Evolutionary conservation across 192 early-diverging fungal species (phyloP), one percentile per base, ranked within the genome.

Genomic region (Coemansia sp.): DNA sequence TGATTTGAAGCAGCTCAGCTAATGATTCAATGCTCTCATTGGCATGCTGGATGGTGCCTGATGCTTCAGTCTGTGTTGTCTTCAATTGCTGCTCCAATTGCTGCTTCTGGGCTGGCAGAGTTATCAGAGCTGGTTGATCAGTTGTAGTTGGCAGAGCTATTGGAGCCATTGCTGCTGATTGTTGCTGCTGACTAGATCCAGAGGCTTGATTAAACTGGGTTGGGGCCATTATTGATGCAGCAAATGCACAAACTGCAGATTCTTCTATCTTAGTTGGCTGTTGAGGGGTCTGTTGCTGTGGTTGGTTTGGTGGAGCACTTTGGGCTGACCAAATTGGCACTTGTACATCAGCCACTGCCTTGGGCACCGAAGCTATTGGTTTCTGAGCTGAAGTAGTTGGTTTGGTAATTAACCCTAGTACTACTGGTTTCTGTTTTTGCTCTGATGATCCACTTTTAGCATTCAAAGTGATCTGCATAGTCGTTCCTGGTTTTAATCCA

Each of bases 21-120:
- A 53, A 27, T 10, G 61, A 52, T 9, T 62, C 50, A 12, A 62
- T 62, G 49, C 48, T 39, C 2, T 38, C 38, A 48, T 21, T 39
- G 3, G 50, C 31, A 31, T 53, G 61, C 29, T 50, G 9, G 6
- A 26, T 27, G 21, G 53, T 26, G 26, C 11, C 59, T 3, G 35
- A 19, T 37, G 27, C 41, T 23, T 19, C 31, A 37, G 23, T 21
- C 19, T 4, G 17, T 16, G 16, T 27, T 22, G 53, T 22, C 53
- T 54, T 54, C 52, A 27, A 2, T 21, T 22, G 38, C 39, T 41
- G 9, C 3, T 10, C 11, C 10, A 14, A 16, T 41, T 41, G 41
- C 14, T 45, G 41, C 41, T 45, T 45, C 16, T 45, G 41, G 14
- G 41, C 41, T 45, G 53, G 50, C 22, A 51, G 50, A 19, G 50